Evolutionary conservation across 176 grass and related monocot species (phyloP).

Genomic region (Alopecurus myosuroides): DNA sequence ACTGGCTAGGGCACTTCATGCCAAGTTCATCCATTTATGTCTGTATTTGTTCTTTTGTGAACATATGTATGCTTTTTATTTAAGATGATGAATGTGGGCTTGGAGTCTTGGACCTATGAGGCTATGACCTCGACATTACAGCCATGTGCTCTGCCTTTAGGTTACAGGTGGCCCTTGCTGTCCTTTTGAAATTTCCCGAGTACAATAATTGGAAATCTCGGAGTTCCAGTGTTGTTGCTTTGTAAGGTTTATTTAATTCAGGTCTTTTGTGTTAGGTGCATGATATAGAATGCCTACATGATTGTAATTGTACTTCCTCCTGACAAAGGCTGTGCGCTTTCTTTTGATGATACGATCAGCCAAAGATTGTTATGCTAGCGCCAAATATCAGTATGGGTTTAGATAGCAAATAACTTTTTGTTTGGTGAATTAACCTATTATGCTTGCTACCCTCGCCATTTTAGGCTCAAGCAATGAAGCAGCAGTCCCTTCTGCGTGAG

Average conservation of each 20-base stretch:
- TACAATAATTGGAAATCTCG: neutral
- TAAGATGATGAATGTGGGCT: neutral
- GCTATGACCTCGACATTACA: neutral
- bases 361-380: neutral
- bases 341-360: neutral
- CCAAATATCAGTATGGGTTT: neutral
- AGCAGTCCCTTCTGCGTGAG: slow-evolving; percentile 83
- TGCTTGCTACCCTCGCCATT: slow-evolving; percentile 17
- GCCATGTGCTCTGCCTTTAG: neutral
- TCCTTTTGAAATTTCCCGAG: neutral
- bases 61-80: neutral
- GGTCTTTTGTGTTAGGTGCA: slow-evolving; percentile 1
- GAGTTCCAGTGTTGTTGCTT: neutral
- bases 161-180: neutral
- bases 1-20: neutral
- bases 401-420: neutral
- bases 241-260: neutral
- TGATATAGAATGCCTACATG: slow-evolving; percentile 7
- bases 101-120: neutral
- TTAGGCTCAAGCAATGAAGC: slow-evolving; percentile 99
- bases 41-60: neutral
- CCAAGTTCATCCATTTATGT: neutral
- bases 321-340: neutral
- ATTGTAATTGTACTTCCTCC: neutral
- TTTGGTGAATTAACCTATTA: neutral